phyloP scores from a whole-genome alignment of 148 eudicot genomes.

The Rhododendron mucronatum region DNA sequence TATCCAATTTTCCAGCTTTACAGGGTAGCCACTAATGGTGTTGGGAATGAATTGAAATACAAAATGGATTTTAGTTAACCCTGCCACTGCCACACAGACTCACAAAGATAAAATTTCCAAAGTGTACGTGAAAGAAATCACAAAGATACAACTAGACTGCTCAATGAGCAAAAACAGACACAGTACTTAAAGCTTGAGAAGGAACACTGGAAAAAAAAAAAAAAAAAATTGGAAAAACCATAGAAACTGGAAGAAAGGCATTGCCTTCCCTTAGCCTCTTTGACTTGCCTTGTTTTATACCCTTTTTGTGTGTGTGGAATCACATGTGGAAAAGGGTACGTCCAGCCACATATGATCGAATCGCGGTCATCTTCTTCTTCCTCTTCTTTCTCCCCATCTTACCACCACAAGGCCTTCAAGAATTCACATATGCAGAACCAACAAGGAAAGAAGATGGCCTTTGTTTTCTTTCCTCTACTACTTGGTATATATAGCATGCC shows the following conservation, averaged over 20 bases:
- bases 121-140: neutral
- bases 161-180: neutral
- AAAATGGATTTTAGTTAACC: neutral
- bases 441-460: neutral
- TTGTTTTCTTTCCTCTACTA: neutral
- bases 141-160: neutral
- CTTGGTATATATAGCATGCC: slow-evolving; percentile 3
- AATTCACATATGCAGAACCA: neutral
- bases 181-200: neutral
- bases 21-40: neutral
- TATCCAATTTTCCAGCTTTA: neutral
- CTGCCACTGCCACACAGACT: neutral
- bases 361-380: slow-evolving; percentile 18
- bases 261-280: slow-evolving; percentile 86
- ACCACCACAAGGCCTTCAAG: neutral
- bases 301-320: neutral
- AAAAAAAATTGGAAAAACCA: neutral
- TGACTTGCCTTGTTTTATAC: slow-evolving; percentile 56
- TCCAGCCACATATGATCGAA: neutral
- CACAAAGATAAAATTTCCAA: neutral
- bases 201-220: neutral
- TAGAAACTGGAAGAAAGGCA: slow-evolving; percentile 65
- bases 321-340: neutral
- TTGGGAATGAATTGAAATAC: neutral
- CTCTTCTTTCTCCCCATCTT: slow-evolving; percentile 21